phyloP scores from a whole-genome alignment of 306 rosid species.

The Begonia masoniana region DNA sequence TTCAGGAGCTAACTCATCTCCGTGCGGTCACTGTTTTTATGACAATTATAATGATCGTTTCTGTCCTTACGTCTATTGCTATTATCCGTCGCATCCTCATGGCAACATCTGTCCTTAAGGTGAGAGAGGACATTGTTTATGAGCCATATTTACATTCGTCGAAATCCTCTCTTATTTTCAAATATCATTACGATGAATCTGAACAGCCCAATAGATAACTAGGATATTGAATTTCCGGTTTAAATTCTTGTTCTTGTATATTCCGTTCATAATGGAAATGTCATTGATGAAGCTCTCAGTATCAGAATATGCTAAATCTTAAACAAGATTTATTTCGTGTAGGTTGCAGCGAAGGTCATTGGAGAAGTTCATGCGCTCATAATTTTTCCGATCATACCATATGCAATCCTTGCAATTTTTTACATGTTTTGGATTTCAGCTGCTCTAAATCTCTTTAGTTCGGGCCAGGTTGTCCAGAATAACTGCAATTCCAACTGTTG shows the following conservation, averaged over 20 bases:
- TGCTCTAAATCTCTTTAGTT: slow-evolving; percentile 77
- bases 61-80: slow-evolving; percentile 83
- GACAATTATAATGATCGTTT: slow-evolving; percentile 68
- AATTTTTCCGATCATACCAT: slow-evolving; percentile 71
- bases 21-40: slow-evolving; percentile 66
- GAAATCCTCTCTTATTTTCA: too few relatives aligned
- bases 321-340: slow-evolving; percentile 12
- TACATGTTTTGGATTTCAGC: slow-evolving; percentile 88
- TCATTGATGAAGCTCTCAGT: not conserved
- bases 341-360: slow-evolving; percentile 95
- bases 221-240: too few relatives aligned
- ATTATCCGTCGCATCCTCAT: slow-evolving; percentile 85
- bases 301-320: not conserved
- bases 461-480: slow-evolving; percentile 77
- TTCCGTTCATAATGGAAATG: not conserved
- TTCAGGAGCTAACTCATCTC: slow-evolving; percentile 80
- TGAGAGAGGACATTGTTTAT: slow-evolving; percentile 27
- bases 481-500: slow-evolving; percentile 73
- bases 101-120: slow-evolving; percentile 99
- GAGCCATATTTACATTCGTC: too few relatives aligned
- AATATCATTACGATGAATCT: too few relatives aligned
- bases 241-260: not conserved
- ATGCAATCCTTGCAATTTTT: slow-evolving; percentile 68
- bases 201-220: too few relatives aligned
- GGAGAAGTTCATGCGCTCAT: slow-evolving; percentile 90